Evolutionary conservation across 768 basidiomycete species (phyloP).

Genomic region (Chalciporus sphaerocephalus): DNA sequence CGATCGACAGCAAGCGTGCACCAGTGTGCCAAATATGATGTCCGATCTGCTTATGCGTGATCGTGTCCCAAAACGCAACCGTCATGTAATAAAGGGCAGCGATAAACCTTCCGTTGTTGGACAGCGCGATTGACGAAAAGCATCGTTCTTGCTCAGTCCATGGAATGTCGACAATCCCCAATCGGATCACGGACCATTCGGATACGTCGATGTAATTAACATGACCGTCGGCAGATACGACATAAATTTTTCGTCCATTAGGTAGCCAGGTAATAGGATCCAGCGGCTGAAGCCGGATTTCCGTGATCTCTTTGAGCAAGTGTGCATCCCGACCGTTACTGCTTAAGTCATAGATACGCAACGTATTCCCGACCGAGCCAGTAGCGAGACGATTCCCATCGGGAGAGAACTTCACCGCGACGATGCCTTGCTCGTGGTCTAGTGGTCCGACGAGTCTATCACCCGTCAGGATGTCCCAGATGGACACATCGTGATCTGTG

Average conservation of each 20-base stretch:
- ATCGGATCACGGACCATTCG: neutral
- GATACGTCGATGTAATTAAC: neutral
- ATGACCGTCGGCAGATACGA: neutral
- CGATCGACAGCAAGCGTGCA: neutral
- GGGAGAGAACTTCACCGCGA: neutral
- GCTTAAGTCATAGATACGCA: conserved; percentile 1
- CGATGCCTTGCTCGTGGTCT: neutral
- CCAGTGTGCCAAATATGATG: neutral
- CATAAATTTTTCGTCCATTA: neutral
- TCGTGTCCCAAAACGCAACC: neutral
- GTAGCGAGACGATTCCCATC: neutral
- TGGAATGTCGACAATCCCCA: no score
- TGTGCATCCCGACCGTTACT: neutral
- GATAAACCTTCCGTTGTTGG: neutral
- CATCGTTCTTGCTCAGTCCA: no score
- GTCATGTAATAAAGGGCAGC: neutral
- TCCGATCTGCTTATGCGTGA: neutral
- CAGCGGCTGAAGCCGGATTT: neutral
- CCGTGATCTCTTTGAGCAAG: neutral
- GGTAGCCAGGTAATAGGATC: neutral
- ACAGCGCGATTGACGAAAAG: neutral
- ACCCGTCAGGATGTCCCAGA: neutral
- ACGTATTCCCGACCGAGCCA: neutral
- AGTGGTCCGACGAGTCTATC: conserved; percentile 1
- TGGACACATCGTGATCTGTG: neutral